Conservation (phyloP, 2,329 filamentous ascomycete species). For the Tolypocladium ovalisporum region DNA sequence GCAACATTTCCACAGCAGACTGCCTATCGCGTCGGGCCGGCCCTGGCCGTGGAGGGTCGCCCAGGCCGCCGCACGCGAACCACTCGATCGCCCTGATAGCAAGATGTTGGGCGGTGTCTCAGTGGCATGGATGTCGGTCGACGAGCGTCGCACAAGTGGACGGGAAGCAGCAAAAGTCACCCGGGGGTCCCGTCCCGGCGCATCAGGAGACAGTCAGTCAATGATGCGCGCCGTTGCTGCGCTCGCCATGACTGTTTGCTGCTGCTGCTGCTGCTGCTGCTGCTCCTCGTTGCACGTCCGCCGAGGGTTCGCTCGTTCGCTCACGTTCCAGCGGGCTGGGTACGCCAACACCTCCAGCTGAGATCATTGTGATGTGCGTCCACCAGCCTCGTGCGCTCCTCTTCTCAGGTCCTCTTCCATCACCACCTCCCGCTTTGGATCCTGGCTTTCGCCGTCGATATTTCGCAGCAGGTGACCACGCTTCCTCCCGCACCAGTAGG, state of each 20-base stretch:
- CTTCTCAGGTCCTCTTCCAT: background rate
- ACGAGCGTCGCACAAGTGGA: too few species aligned
- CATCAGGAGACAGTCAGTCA: background rate
- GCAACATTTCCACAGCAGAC: background rate
- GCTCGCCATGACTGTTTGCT: background rate
- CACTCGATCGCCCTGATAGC: background rate
- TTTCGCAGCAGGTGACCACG: background rate
- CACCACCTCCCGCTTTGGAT: background rate
- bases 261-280: background rate
- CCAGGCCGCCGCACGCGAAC: background rate
- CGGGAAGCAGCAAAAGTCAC: background rate
- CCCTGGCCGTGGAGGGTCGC: background rate
- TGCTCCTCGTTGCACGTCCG: background rate
- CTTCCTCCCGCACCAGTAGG: background rate
- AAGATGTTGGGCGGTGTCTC: background rate
- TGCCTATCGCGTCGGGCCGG: background rate
- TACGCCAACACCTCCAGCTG: background rate
- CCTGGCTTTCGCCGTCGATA: background rate
- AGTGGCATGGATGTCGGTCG: background rate
- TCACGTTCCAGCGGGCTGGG: background rate
- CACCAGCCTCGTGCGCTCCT: background rate
- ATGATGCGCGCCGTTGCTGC: background rate
- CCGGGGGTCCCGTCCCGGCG: background rate
- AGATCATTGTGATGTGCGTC: too few species aligned
- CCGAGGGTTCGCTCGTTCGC: background rate